Conservation (phyloP, 345 rosid species). For the Eucalyptus erythrocorys region DNA sequence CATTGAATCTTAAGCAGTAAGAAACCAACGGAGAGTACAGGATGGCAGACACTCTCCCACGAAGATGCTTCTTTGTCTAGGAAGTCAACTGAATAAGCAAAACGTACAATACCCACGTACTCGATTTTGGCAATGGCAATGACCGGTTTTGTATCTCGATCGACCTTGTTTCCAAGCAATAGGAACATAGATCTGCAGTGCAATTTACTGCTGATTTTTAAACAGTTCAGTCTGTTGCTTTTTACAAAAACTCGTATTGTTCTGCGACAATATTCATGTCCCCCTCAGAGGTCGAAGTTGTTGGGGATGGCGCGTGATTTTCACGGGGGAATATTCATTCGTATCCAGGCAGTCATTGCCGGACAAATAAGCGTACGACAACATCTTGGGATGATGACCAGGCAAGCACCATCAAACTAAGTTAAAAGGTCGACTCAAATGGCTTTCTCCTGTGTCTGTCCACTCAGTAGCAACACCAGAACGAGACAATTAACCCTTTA, state of each 20-base stretch:
- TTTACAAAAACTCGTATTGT: background rate
- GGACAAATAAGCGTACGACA: background rate
- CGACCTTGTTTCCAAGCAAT: background rate
- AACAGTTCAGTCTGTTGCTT: background rate
- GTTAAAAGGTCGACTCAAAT: background rate
- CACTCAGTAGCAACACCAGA: background rate
- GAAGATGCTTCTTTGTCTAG: background rate
- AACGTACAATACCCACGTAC: background rate
- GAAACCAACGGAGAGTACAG: background rate
- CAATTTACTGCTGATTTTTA: background rate
- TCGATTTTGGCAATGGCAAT: background rate
- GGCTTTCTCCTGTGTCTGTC: background rate
- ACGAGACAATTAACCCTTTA: background rate
- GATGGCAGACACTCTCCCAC: background rate
- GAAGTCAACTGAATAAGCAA: background rate
- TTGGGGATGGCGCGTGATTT: background rate
- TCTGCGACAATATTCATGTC: background rate
- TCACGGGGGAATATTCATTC: background rate
- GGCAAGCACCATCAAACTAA: background rate
- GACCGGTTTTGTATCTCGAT: background rate
- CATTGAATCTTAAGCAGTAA: background rate
- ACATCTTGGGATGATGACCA: background rate
- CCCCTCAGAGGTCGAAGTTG: background rate
- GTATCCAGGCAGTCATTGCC: background rate
- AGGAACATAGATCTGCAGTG: background rate